Evolutionary conservation across 257 asterid species (phyloP).

Genomic region (Ehretia macrophylla): DNA sequence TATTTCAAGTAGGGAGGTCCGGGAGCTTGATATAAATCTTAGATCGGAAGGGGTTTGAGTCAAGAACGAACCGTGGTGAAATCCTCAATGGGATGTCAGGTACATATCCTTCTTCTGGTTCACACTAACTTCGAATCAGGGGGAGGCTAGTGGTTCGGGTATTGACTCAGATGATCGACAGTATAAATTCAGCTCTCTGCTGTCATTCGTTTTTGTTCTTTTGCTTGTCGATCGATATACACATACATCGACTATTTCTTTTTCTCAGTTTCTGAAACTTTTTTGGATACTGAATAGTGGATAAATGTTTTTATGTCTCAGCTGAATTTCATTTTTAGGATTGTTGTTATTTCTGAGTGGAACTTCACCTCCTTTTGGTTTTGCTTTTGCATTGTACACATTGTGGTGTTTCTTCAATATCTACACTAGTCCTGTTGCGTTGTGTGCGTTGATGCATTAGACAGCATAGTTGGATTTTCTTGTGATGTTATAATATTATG

Average conservation of each 20-base stretch:
- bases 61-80: constrained; percentile 80
- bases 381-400: no score
- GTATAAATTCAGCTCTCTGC: not conserved
- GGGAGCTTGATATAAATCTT: not conserved
- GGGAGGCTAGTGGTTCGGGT: constrained; percentile 78
- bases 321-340: not conserved
- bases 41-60: constrained; percentile 35
- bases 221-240: not conserved
- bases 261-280: not conserved
- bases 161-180: constrained; percentile 56
- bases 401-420: no score
- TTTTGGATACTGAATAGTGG: not conserved
- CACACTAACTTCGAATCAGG: not conserved
- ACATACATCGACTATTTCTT: not conserved
- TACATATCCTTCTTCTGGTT: not conserved
- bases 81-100: constrained; percentile 10
- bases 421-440: no score
- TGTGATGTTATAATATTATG: no score
- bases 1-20: not conserved
- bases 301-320: no score
- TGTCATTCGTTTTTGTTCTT: constrained; percentile 6
- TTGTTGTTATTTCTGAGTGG: no score
- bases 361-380: no score
- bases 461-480: no score
- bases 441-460: no score